phyloP scores from a whole-genome alignment of 345 rosid genomes.

The Eucalyptus erythrocorys region DNA sequence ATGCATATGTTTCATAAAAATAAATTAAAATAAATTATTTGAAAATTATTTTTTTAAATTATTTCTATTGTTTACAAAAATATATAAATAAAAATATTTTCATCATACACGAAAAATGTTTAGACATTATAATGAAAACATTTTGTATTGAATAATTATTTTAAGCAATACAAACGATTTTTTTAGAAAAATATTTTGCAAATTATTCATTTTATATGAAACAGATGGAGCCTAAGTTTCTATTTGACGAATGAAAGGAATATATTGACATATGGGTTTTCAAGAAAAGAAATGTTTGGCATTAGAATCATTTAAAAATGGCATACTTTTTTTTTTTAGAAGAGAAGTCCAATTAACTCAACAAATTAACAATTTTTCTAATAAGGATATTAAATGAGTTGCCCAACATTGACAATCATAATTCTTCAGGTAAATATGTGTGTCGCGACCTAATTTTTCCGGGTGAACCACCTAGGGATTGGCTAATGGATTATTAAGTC shows the following conservation, averaged over 20 bases:
- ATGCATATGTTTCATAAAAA: fast-evolving
- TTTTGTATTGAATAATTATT: background rate
- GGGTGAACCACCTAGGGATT: too few relatives aligned
- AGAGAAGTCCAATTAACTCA: background rate
- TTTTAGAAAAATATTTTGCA: background rate
- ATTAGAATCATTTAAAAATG: background rate
- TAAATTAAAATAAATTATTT: too few relatives aligned
- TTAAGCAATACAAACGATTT: fast-evolving
- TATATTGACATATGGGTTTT: background rate
- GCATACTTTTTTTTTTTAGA: background rate
- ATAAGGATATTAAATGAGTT: background rate
- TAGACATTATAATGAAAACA: too few relatives aligned
- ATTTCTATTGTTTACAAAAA: too few relatives aligned
- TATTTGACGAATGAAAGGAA: background rate
- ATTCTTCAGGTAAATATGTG: background rate
- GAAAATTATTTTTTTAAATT: too few relatives aligned
- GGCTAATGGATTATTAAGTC: too few relatives aligned
- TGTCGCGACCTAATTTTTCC: too few relatives aligned
- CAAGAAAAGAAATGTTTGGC: background rate
- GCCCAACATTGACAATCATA: background rate
- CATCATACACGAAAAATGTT: too few relatives aligned
- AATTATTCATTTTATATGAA: background rate
- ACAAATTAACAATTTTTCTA: background rate
- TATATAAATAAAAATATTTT: too few relatives aligned
- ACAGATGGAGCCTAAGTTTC: background rate